Conservation (phyloP, 2,329 filamentous ascomycete genomes). For the Trichophyton schoenleinii region DNA sequence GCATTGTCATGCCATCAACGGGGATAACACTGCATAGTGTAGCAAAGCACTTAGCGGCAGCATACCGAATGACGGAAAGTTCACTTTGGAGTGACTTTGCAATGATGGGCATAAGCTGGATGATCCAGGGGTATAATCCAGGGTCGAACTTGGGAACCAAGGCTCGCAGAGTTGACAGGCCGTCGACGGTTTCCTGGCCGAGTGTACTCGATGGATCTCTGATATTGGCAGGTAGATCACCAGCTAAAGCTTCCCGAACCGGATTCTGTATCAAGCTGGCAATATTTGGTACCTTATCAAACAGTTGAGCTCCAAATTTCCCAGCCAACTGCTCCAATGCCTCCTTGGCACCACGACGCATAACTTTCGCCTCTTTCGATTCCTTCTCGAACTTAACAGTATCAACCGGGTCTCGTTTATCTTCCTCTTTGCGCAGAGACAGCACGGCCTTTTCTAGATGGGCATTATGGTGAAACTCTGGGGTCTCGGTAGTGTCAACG, state of each 20-base stretch:
- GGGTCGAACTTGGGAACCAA: slow-evolving; percentile 78
- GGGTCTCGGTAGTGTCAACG: slow-evolving; percentile 93
- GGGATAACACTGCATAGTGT: slow-evolving; percentile 96
- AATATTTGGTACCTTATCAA: slow-evolving; percentile 75
- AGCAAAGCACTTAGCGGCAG: slow-evolving; percentile 91
- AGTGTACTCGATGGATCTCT: slow-evolving; percentile 59
- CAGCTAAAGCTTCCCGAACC: slow-evolving; percentile 59
- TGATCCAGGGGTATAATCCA: slow-evolving; percentile 64
- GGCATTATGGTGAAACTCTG: slow-evolving; percentile 80
- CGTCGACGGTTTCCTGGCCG: slow-evolving; percentile 89
- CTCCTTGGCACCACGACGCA: slow-evolving; percentile 84
- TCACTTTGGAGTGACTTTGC: slow-evolving; percentile 78
- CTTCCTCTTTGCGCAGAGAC: slow-evolving; percentile 93
- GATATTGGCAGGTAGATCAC: slow-evolving; percentile 59
- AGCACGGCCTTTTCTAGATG: slow-evolving; percentile 67
- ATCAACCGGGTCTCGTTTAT: slow-evolving; percentile 83
- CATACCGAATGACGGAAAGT: slow-evolving; percentile 87
- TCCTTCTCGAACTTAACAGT: slow-evolving; percentile 81
- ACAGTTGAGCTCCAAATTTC: slow-evolving; percentile 63
- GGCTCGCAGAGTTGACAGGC: slow-evolving; percentile 80
- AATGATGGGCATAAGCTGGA: slow-evolving; percentile 71
- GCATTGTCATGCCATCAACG: slow-evolving; percentile 85
- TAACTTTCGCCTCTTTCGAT: slow-evolving; percentile 77
- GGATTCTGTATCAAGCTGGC: slow-evolving; percentile 70
- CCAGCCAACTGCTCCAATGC: slow-evolving; percentile 75